Evolutionary conservation across 768 basidiomycete genomes (phyloP), one percentile per base, ranked within the genome.

Genomic region (Tulasnella sp.): DNA sequence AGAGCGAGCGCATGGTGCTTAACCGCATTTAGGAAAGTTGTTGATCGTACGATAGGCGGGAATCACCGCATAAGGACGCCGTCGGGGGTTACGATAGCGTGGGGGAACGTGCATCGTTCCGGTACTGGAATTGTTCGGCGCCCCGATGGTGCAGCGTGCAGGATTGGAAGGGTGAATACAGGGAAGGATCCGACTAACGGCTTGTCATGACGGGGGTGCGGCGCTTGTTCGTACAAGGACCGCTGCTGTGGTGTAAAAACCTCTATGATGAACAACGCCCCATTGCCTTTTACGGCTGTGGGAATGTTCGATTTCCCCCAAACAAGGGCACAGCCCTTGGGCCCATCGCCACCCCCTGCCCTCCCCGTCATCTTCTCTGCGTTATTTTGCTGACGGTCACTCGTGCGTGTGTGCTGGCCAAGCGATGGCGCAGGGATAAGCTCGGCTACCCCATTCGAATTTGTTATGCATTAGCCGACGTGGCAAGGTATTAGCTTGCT

Each of bases 361-460:
- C 52, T 52, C 52, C n/a, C 52, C n/a, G n/a, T 7, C 24, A 44
- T n/a, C 52, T 52, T 52, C 52, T 68, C 31, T 68, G 62, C 31
- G 62, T 36, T 9, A 68, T 68, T 68, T 68, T 68, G 27, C 31
- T 36, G 62, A 36, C 31, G 62, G 34, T 9, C 31, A 68, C 10
- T 68, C 62, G 62, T 19, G 62, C 12, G 62, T 36, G 10, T 10
- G 27, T 14, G 16, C 31, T 68, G 24, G 62, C 16, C 62, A 68
- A 68, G 62, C 62, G 62, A 68, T 68, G 62, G 62, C 62, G 18
- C 62, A 36, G 62, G 62, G 62, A 68, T 68, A 36, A 68, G 62
- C 62, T 68, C 62, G 62, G 62, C 62, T 68, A 6, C 31, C 10
- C 36, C 34, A 68, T 18, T 68, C 31, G 31, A 27, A 31, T 27